These are phyloP conservation scores for Chaetomium sp. DNA, from an alignment of 2,329 filamentous ascomycete genomes.

Conservation along the genomic window DNA sequence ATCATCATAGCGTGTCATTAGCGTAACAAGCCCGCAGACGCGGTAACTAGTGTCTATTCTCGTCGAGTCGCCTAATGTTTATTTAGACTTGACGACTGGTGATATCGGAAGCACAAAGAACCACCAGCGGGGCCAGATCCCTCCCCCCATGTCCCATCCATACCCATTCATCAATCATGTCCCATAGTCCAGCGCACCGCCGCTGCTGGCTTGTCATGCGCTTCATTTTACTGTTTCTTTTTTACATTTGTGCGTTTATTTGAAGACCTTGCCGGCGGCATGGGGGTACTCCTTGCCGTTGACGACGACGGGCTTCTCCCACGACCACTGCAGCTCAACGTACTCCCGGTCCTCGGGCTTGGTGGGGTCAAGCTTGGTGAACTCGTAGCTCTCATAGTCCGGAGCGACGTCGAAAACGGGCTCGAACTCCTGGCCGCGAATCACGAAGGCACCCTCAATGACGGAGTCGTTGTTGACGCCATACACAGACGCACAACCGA, in stretches of 20 bases:
- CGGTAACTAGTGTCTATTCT: conserved; percentile 21
- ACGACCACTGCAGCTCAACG: conserved; percentile 81
- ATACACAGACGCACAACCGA: conserved; percentile 84
- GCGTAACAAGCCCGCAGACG: conserved; percentile 10
- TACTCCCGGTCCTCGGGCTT: conserved; percentile 80
- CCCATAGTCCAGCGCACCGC: conserved; percentile 22
- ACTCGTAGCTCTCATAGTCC: conserved; percentile 93
- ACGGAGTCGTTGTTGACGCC: conserved; percentile 82
- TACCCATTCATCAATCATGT: conserved; percentile 25
- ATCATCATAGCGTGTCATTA: not conserved
- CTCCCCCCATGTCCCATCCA: conserved; percentile 18
- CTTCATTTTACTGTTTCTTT: conserved; percentile 1
- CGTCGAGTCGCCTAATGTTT: conserved; percentile 16
- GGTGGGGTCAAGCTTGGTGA: conserved; percentile 89
- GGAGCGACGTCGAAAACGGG: conserved; percentile 95
- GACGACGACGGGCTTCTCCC: conserved; percentile 77
- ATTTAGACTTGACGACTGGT: conserved; percentile 14
- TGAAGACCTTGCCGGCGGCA: conserved; percentile 97
- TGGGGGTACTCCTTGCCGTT: conserved; percentile 84
- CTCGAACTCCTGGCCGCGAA: conserved; percentile 80
- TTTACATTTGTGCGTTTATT: conserved; percentile 52
- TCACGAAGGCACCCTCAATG: conserved; percentile 87
- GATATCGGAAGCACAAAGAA: conserved; percentile 22
- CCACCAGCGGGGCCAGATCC: conserved; percentile 17
- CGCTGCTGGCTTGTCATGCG: conserved; percentile 14